Base-by-base conservation (phyloP, 495 filamentous ascomycete species). In the Collariella sp. region DNA sequence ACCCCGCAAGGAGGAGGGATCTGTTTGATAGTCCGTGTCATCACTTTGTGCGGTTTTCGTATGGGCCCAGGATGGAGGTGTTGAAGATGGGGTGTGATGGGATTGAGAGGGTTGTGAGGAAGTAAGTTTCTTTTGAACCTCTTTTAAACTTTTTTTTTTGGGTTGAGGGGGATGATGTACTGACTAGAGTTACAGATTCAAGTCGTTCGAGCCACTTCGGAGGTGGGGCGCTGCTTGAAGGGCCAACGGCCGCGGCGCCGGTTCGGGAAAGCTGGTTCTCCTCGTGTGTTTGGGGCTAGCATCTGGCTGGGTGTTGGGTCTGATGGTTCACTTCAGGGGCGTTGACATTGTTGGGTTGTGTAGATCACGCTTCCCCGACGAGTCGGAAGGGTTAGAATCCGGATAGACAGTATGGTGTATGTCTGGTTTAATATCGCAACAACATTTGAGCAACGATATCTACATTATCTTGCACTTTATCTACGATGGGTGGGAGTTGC, bases 21-120 rank as follows among this genome's bases (percentile, higher is more conserved):
- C 71, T 97, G 44, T 97, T 97, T 61, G 91, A 96, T 67, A 88
- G 83, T 43, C 91, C 91, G 45, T 97, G 91, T 70, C 91, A 97
- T 70, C 91, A 91, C 72, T 97, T 91, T 69, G 88, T 96, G 41
- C 81, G 91, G 41, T 74, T 96, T 61, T 90, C 85, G 44, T 97
- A 96, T 64, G 91, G 91, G 0, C 91, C 91, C 5, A 83, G 79
- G 67, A 89, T 93, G 85, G 89, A 93, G n/a, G 79, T 79, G 18
- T 70, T 97, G 40, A 81, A 83, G 76, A 85, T 77, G 74, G 91
- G 91, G 40, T 76, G 94, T 54, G 87, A 95, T 68, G 88, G 86
- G 36, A 95, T 97, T 62, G 88, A 96, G 78, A 74, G 86, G 38
- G 86, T 95, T 31, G 70, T 91, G 15, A 78, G 78, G 60, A 85